Percentiles rank a stretch among this genome's conserved stretches.
phyloP scores from a whole-genome alignment of 768 basidiomycete genomes.

The Amanita thiersii region DNA sequence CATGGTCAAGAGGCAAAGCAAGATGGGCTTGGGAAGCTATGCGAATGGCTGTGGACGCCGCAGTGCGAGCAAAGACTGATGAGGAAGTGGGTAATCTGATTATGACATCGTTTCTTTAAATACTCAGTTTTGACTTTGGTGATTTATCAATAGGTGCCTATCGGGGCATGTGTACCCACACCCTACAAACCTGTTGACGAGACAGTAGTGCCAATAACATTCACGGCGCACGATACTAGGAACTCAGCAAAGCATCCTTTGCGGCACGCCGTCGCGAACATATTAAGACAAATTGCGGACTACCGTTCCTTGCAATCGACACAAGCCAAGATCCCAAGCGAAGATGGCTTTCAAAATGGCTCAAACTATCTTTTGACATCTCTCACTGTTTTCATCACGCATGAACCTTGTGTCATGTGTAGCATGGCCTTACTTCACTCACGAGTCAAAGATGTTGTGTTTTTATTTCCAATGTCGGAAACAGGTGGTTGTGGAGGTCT shows the following conservation, averaged over 20 bases:
- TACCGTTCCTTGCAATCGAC: constrained; percentile 25
- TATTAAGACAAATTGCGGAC: constrained; percentile 60
- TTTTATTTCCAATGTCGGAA: constrained; percentile 58
- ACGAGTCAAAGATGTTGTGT: constrained; percentile 82
- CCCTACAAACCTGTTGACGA: constrained; percentile 34
- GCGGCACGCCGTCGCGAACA: constrained; percentile 77
- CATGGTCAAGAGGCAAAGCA: constrained; percentile 58
- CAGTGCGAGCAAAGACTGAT: constrained; percentile 30
- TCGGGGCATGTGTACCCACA: constrained; percentile 62
- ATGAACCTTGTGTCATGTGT: constrained; percentile 98
- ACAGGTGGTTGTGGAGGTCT: constrained; percentile 86
- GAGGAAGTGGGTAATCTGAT: constrained; percentile 49
- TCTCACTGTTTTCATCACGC: constrained; percentile 78
- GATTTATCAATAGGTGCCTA: constrained; percentile 48
- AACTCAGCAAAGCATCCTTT: constrained; percentile 64
- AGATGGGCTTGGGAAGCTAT: constrained; percentile 76
- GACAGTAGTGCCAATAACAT: constrained; percentile 19
- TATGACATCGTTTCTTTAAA: neutral
- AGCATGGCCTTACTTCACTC: constrained; percentile 94
- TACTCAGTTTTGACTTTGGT: constrained; percentile 3
- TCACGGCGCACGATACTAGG: constrained; percentile 68
- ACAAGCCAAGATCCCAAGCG: constrained; percentile 1
- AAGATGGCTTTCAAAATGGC: constrained; percentile 39
- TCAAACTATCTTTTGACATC: constrained; percentile 85
- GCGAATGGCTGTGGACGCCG: constrained; percentile 38